Evolutionary conservation across 495 filamentous ascomycete genomes (phyloP).

Genomic region (Aspergillus hancockii): DNA sequence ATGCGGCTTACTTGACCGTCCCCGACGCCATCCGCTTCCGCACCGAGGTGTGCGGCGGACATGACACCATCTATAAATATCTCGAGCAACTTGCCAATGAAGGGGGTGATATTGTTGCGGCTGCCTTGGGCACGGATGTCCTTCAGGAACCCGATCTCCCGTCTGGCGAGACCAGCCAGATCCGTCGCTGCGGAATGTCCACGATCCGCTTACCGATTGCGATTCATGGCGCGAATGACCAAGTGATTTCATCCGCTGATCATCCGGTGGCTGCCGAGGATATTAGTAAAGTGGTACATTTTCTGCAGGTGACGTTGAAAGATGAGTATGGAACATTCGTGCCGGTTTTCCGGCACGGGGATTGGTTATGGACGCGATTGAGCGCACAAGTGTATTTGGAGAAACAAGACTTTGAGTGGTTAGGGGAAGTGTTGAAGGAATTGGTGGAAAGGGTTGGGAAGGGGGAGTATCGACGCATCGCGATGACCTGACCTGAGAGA

Average conservation of each 20-base stretch:
- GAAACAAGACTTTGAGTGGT: conserved; percentile 73
- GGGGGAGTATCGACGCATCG: not conserved
- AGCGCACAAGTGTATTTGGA: conserved; percentile 83
- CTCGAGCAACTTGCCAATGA: conserved; percentile 53
- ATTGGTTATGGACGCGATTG: conserved; percentile 66
- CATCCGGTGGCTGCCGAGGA: conserved; percentile 34
- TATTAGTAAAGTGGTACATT: conserved; percentile 27
- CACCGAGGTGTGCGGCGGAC: conserved; percentile 68
- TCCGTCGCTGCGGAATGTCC: conserved; percentile 55
- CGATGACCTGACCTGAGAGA: not conserved
- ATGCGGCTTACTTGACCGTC: conserved; percentile 67
- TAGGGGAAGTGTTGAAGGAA: conserved; percentile 57
- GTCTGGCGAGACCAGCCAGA: conserved; percentile 50
- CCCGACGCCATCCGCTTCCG: conserved; percentile 70
- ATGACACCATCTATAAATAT: conserved; percentile 65
- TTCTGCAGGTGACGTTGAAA: conserved; percentile 43
- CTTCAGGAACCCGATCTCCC: conserved; percentile 15
- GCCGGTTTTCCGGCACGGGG: conserved; percentile 58
- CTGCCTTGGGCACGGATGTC: conserved; percentile 67
- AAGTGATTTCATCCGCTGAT: conserved; percentile 13
- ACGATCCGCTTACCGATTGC: conserved; percentile 67
- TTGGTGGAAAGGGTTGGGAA: not conserved
- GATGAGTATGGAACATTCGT: conserved; percentile 71
- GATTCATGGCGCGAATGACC: conserved; percentile 29
- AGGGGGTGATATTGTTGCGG: conserved; percentile 59